Conservation (phyloP, 805 yeast genomes). For the Suhomyces canberraensis region DNA sequence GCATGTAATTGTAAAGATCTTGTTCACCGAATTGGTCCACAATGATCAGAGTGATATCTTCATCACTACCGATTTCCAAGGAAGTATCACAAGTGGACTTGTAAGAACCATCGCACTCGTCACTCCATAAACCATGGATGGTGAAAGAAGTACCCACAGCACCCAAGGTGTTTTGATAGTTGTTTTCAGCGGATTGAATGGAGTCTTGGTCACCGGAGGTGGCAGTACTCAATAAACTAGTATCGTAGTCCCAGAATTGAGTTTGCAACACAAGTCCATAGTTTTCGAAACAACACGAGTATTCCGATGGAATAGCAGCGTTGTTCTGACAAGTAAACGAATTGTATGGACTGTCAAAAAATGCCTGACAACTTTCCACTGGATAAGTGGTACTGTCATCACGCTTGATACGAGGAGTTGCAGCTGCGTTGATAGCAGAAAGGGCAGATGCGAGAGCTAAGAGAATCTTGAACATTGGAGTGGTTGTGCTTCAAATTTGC, state of each 20-base stretch:
- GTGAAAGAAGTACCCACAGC: constrained; percentile 32
- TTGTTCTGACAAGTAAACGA: constrained; percentile 18
- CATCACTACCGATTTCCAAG: constrained; percentile 26
- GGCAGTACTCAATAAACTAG: constrained; percentile 12
- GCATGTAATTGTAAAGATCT: constrained; percentile 27
- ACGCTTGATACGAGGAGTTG: constrained; percentile 6
- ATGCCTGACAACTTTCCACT: constrained; percentile 14
- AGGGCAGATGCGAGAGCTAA: constrained; percentile 1
- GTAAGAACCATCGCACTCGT: constrained; percentile 39
- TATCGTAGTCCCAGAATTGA: constrained; percentile 41
- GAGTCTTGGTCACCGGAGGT: constrained; percentile 13
- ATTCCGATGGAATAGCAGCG: constrained; percentile 35
- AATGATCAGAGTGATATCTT: constrained; percentile 25
- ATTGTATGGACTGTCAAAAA: constrained; percentile 11
- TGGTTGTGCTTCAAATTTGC: too few relatives aligned
- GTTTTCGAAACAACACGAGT: constrained; percentile 45
- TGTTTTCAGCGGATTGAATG: constrained; percentile 6
- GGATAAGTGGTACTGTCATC: constrained; percentile 10
- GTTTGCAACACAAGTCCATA: constrained; percentile 40
- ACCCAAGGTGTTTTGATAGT: constrained; percentile 1
- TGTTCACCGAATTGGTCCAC: constrained; percentile 24
- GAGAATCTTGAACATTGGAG: neutral
- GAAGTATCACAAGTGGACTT: constrained; percentile 33
- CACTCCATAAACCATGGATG: constrained; percentile 45
- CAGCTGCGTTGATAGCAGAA: constrained; percentile 2